A percentile compares a stretch with the other conserved stretches of the same genome.
These are phyloP conservation scores for Exophiala oligosperma DNA, from an alignment of 2,329 filamentous ascomycete species.

Conservation along the genomic window DNA sequence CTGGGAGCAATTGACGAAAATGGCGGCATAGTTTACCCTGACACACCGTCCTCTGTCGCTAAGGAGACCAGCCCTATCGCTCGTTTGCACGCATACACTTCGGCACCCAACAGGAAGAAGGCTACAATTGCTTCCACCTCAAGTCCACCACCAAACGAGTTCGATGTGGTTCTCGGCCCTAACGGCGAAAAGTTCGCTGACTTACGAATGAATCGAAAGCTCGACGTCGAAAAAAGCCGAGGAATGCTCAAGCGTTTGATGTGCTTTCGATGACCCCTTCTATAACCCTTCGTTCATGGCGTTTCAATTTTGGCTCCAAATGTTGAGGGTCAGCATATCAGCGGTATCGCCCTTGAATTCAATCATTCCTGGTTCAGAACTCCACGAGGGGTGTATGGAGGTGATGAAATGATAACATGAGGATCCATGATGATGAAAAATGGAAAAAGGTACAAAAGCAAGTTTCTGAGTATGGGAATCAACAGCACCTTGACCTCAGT, in stretches of 20 bases:
- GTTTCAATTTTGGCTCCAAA: background rate
- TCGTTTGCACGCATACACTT: conserved; percentile 21
- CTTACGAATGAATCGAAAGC: conserved; percentile 20
- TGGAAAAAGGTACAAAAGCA: background rate
- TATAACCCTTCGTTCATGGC: background rate
- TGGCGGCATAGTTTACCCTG: conserved; percentile 17
- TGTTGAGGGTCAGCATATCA: too few relatives aligned
- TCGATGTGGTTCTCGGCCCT: conserved; percentile 15
- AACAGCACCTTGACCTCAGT: background rate
- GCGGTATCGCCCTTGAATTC: too few relatives aligned
- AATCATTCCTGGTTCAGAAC: too few relatives aligned
- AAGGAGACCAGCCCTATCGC: conserved; percentile 16
- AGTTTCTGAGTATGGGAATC: background rate
- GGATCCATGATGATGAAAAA: background rate
- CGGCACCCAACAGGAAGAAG: conserved; percentile 13
- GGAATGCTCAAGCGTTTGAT: conserved; percentile 13
- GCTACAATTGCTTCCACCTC: conserved; percentile 5
- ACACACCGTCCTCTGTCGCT: conserved; percentile 9
- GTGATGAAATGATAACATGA: too few relatives aligned
- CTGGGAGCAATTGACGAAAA: conserved; percentile 24
- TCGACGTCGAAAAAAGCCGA: conserved; percentile 5
- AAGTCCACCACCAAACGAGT: conserved; percentile 9
- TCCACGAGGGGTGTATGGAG: too few relatives aligned
- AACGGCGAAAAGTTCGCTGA: conserved; percentile 22
- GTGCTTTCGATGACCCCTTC: conserved; percentile 13